Evolutionary conservation across 495 filamentous ascomycete species (phyloP), one percentile per base, ranked within the genome.

Genomic region (Penicillium cosmopolitanum): DNA sequence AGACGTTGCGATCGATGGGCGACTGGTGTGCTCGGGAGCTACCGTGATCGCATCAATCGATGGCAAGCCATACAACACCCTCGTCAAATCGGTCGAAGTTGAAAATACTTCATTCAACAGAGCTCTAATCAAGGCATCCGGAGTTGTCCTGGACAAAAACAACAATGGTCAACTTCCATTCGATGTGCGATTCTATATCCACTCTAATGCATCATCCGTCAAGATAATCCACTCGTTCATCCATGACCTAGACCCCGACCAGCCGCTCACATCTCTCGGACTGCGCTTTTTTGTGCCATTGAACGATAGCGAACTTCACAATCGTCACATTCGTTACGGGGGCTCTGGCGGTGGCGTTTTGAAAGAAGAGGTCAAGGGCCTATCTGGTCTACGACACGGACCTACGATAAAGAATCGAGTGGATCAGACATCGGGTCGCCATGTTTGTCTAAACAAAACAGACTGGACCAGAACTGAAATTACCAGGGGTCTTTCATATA

Each of bases 311-410:
- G 66, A 73, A 18, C 25, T 72, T 12, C 74, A 78, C 53, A 69
- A 78, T 50, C 73, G 75, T 15, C 75, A 79, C 53, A 48, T 78
- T 4, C 64, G 73, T n/a, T 55, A 78, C 9, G 73, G 73, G 12
- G 77, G 77, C 2, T 63, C 68, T 0, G 56, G 66, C 13, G 73
- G 73, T 9, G 77, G 75, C 1, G 43, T 78, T n/a, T 62, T 78
- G 4, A 68, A 61, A 23, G 77, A 79, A 55, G 75, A 73, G n/a
- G 73, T 79, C 8, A 68, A 76, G 47, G 75, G 75, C 0, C 60
- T 78, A 4, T 75, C 77, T 1, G 77, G 77, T 33, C 47, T 78
- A 8, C 59, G 77, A 50, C 68, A 75, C 58, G 77, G 76, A 35
- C 74, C 77, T 5, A 66, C 59, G 7, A 21, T 31, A 15, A 55